phyloP scores from a whole-genome alignment of 2,329 filamentous ascomycete genomes.

The Scedosporium boydii region DNA sequence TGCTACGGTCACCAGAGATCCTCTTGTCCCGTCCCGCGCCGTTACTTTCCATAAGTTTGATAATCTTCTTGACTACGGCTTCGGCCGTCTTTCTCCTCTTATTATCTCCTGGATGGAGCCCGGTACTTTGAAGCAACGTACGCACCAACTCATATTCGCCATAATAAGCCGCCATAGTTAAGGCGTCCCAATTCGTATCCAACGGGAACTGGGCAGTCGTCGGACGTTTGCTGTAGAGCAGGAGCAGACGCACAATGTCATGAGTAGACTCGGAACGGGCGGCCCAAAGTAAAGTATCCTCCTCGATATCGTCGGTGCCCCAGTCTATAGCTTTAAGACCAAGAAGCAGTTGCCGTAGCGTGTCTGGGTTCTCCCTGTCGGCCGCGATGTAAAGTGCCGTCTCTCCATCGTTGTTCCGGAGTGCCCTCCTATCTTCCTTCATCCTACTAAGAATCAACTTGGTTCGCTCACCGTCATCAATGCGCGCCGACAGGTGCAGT shows the following conservation, averaged over 20 bases:
- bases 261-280: neutral
- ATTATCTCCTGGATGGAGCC: neutral
- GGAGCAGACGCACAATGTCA: neutral
- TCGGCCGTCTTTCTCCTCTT: neutral
- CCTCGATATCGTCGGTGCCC: neutral
- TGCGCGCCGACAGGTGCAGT: neutral
- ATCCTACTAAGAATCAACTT: neutral
- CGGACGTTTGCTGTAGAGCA: neutral
- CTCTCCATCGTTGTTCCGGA: neutral
- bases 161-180: neutral
- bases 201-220: neutral
- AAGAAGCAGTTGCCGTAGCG: neutral
- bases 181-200: neutral
- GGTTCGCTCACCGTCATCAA: neutral
- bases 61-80: neutral
- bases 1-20: neutral
- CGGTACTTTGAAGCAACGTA: neutral
- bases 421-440: neutral
- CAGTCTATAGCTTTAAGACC: neutral
- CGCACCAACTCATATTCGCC: neutral
- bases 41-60: neutral
- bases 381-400: neutral
- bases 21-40: neutral
- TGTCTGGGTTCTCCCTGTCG: neutral
- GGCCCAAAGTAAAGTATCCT: neutral